Conservation (phyloP, 768 basidiomycete species). For the Termitomyces sp. region DNA sequence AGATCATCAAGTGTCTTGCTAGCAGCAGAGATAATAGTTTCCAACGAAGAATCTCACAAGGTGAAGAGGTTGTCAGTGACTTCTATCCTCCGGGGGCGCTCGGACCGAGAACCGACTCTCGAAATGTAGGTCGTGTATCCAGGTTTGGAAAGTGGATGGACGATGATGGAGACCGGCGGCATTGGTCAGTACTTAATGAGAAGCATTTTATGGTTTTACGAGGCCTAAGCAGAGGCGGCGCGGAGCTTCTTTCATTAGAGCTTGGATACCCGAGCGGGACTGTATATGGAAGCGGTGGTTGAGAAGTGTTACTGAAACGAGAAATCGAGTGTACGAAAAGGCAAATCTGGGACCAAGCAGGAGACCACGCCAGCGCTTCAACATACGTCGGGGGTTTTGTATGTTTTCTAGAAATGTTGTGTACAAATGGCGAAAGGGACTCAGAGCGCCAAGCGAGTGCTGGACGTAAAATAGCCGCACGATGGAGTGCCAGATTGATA, state of each 20-base stretch:
- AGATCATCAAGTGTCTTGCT: background rate
- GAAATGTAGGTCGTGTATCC: background rate
- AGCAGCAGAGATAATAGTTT: background rate
- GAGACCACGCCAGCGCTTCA: background rate
- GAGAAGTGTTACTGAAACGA: background rate
- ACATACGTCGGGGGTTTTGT: background rate
- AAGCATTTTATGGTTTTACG: background rate
- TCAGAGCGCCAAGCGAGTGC: background rate
- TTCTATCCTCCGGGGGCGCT: background rate
- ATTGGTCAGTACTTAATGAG: background rate
- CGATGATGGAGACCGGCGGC: background rate
- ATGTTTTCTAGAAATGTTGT: slow-evolving; percentile 4
- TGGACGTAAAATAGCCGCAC: background rate
- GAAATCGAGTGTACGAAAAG: background rate
- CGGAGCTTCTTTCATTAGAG: background rate
- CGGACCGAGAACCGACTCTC: background rate
- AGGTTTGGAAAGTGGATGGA: background rate
- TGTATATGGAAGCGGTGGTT: background rate
- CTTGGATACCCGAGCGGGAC: background rate
- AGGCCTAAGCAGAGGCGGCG: background rate
- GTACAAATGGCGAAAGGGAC: slow-evolving; percentile 9
- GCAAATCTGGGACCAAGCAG: background rate
- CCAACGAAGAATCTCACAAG: background rate
- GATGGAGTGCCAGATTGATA: background rate
- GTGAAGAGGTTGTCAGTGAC: background rate